Evolutionary conservation across 1,284 basidiomycete species (phyloP).

Genomic region (Ceratobasidium sp.): DNA sequence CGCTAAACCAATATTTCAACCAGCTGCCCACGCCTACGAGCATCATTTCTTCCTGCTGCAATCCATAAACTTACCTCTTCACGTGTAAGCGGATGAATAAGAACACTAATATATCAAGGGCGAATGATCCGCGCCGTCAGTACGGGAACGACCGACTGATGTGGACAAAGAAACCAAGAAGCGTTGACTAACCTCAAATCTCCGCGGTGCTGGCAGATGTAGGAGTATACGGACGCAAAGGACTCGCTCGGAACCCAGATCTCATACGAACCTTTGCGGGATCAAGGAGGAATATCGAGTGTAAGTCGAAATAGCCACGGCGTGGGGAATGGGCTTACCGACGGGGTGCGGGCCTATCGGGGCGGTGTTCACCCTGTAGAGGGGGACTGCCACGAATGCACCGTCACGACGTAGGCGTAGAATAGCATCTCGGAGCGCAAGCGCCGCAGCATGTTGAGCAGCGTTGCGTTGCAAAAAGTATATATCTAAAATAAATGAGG

Average conservation of each 20-base stretch:
- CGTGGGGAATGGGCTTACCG: conserved; percentile 54
- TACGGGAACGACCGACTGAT: neutral
- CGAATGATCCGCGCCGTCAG: neutral
- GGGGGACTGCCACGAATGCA: conserved; percentile 75
- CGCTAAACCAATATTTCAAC: conserved; percentile 31
- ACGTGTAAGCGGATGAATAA: conserved; percentile 72
- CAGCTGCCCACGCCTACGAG: neutral
- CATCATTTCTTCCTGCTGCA: neutral
- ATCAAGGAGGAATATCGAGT: neutral
- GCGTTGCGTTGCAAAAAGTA: conserved; percentile 74
- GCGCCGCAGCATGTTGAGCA: conserved; percentile 65
- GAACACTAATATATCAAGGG: conserved; percentile 54
- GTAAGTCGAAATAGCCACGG: conserved; percentile 9
- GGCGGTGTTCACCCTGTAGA: conserved; percentile 68
- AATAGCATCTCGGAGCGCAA: conserved; percentile 70
- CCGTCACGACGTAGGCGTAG: conserved; percentile 70
- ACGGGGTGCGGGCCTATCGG: conserved; percentile 78
- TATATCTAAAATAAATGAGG: conserved; percentile 58
- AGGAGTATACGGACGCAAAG: conserved; percentile 72
- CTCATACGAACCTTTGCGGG: conserved; percentile 67
- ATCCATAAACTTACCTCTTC: conserved; percentile 60
- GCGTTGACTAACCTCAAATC: conserved; percentile 60
- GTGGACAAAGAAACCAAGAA: neutral
- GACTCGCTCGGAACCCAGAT: conserved; percentile 76
- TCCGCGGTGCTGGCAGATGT: conserved; percentile 69